Base-by-base conservation (phyloP, 176 grass and related monocot species). In the Urochloa ruziziensis region DNA sequence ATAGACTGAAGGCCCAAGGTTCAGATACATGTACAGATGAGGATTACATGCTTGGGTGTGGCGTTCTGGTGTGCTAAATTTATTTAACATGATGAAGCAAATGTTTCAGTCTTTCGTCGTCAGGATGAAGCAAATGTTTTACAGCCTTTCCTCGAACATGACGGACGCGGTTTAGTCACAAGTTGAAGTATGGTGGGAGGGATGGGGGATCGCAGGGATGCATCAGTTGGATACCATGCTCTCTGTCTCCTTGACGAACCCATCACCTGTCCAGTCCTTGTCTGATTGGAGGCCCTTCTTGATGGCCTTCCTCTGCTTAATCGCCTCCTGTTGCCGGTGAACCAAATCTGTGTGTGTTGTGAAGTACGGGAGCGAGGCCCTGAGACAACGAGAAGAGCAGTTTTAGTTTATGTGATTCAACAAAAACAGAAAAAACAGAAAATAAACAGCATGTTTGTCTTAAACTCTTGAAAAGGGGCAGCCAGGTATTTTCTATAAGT, bases 141-240 rank as follows among this genome's bases (percentile, higher is more conserved):
- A 21, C 32, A 47, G 68, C 82, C 65, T 86, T 39, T 67, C 52
- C 71, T 47, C 21, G 2, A 70, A 49, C 62, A 70, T 2, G 65
- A 24, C 21, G 16, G 52, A 73, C 39, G 51, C 6, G 51, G 51
- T 74, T 51, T 83, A 83, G 25, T 83, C 80, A 86, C 80, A 90
- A 80, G 84, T 83, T 79, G 80, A 67, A 62, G 80, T 51, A 67
- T 80, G 80, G 51, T 83, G 59, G 51, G 52, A 67, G 70, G 74
- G 25, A 52, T 49, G 71, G 24, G 62, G 21, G 28, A 16, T 24
- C 8, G 4, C 6, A 44, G 39, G 29, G 40, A 48, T 30, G 48
- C 81, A 79, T 97, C 84, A 99, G 78, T 99, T 99, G 72, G 97
- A 99, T 25, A 92, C 97, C 93, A 99, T 99, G 80, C 93, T 99